Evolutionary conservation across 2,329 filamentous ascomycete genomes (phyloP).

Genomic region (Ramularia collo-cygni): DNA sequence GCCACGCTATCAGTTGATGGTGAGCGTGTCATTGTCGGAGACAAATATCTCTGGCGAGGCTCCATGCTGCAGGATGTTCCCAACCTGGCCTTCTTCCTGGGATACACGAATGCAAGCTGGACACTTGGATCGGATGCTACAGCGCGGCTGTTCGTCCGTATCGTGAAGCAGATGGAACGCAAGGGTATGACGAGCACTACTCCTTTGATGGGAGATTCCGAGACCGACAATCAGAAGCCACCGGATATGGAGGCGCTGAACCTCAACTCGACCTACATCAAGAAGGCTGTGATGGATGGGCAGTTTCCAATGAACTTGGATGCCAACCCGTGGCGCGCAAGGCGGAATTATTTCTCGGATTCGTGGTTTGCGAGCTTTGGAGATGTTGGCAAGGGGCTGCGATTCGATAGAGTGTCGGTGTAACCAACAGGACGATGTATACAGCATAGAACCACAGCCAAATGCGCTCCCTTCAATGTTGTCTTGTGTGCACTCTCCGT

Average conservation of each 20-base stretch:
- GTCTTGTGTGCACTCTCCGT: too few relatives aligned
- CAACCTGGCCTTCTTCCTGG: conserved; percentile 41
- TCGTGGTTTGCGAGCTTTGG: conserved; percentile 3
- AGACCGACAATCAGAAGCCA: background rate
- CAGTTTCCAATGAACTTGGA: conserved; percentile 1
- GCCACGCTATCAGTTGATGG: conserved; percentile 46
- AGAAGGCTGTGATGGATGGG: background rate
- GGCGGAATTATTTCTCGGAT: conserved; percentile 3
- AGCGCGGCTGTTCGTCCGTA: background rate
- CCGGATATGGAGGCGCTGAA: conserved; percentile 3
- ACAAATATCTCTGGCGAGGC: conserved; percentile 51
- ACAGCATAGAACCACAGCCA: too few relatives aligned
- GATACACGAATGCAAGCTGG: conserved; percentile 4
- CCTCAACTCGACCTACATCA: conserved; percentile 4
- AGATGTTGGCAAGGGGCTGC: conserved; percentile 1
- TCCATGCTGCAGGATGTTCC: conserved; percentile 55
- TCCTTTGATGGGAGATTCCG: background rate
- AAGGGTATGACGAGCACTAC: too few relatives aligned
- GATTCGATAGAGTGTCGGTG: too few relatives aligned
- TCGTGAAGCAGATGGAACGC: background rate
- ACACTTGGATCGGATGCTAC: conserved; percentile 5
- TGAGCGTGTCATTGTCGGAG: conserved; percentile 33
- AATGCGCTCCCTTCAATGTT: too few relatives aligned
- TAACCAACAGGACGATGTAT: too few relatives aligned
- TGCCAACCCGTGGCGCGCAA: conserved; percentile 1